Evolutionary conservation across 2,329 filamentous ascomycete species (phyloP).

Genomic region (Pseudogymnoascus sp.): DNA sequence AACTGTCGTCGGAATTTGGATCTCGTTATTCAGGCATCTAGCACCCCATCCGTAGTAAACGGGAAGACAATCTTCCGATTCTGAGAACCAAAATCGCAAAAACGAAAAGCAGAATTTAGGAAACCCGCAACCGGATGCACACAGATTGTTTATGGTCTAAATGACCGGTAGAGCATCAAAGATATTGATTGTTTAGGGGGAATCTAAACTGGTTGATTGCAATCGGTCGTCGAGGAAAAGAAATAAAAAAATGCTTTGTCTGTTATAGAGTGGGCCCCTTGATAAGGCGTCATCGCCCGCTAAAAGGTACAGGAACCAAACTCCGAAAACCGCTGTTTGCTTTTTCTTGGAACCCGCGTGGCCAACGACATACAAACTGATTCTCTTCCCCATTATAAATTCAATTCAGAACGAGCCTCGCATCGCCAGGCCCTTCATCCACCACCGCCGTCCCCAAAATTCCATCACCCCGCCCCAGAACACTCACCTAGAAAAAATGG

Average conservation of each 20-base stretch:
- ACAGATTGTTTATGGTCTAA: background rate
- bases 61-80: background rate
- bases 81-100: background rate
- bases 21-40: background rate
- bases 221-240: background rate
- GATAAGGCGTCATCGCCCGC: constrained; percentile 7
- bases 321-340: background rate
- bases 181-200: background rate
- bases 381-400: background rate
- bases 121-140: background rate
- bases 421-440: background rate
- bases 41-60: background rate
- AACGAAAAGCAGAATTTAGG: background rate
- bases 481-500: constrained; percentile 16
- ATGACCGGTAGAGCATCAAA: background rate
- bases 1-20: no score
- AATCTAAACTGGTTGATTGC: background rate
- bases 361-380: background rate
- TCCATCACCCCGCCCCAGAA: background rate
- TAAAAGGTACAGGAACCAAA: constrained; percentile 5
- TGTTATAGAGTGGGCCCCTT: background rate
- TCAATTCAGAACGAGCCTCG: background rate
- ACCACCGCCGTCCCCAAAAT: background rate
- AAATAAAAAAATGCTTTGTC: background rate
- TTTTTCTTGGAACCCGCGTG: constrained; percentile 1